Conservation (phyloP, 2,329 filamentous ascomycete species). For the Coniochaeta sp. region DNA sequence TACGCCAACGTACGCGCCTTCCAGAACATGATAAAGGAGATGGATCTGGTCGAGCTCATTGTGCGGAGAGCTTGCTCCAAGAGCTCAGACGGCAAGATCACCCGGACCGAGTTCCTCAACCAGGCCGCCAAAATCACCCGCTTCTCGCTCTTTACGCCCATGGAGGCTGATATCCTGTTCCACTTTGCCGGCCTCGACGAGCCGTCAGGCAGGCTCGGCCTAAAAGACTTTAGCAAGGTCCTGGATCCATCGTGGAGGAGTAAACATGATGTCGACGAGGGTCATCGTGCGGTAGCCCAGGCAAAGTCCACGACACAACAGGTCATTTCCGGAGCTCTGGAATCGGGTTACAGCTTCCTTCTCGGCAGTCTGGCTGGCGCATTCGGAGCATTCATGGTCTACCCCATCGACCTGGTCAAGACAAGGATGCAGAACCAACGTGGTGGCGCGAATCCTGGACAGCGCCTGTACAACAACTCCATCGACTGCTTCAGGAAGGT, state of each 20-base stretch:
- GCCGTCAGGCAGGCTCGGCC: constrained; percentile 73
- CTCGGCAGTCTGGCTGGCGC: constrained; percentile 88
- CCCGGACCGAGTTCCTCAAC: constrained; percentile 86
- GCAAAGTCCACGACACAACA: constrained; percentile 47
- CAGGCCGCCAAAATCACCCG: constrained; percentile 86
- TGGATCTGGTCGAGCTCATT: constrained; percentile 94
- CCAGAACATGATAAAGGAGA: constrained; percentile 95
- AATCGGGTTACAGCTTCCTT: constrained; percentile 83
- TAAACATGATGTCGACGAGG: constrained; percentile 44
- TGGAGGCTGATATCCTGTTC: constrained; percentile 98
- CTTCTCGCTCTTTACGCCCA: constrained; percentile 93
- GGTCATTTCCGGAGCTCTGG: constrained; percentile 56
- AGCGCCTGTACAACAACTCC: constrained; percentile 93
- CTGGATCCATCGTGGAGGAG: constrained; percentile 88
- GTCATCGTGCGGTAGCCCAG: constrained; percentile 25
- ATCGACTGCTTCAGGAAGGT: constrained; percentile 93
- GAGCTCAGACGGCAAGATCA: constrained; percentile 87
- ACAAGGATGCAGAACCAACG: constrained; percentile 98
- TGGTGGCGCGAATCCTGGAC: constrained; percentile 67
- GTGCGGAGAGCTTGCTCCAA: constrained; percentile 78
- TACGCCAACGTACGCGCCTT: constrained; percentile 97
- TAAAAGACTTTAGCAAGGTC: constrained; percentile 87
- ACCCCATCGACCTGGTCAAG: constrained; percentile 97
- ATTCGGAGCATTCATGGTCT: constrained; percentile 99
- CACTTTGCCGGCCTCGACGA: constrained; percentile 94